Evolutionary conservation across 768 basidiomycete genomes (phyloP), one percentile per base, ranked within the genome.

Genomic region (Grammothele lineata): DNA sequence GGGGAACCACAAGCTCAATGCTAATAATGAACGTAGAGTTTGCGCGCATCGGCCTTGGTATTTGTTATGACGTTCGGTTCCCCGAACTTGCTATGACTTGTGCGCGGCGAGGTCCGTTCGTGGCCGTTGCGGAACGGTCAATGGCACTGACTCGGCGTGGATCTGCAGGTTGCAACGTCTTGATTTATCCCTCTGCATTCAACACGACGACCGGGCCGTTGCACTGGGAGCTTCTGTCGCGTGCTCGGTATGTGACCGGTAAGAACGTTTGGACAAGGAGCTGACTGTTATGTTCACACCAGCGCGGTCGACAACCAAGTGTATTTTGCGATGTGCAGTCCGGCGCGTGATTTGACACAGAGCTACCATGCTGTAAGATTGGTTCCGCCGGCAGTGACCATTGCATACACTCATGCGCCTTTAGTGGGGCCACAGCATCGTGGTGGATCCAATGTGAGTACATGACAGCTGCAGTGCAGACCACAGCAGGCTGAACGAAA

Each of bases 221-320:
- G 38, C 92, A 98, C 64, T 99, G 96, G 96, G 89, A 93, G 57
- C 72, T 99, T 3, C 74, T 99, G 18, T 89, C 90, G 60, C 77
- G 88, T 40, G 83, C 85, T 46, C 73, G 92, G 91, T 87, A 60
- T n/a, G 73, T 64, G 42, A 36, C 17, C 30, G 15, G 7, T 23
- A 17, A 22, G 32, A 1, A 3, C 4, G n/a, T n/a, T 8, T 2
- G 1, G 19, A 12, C 17, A 12, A 19, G 24, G 17, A 9, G 4
- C 19, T 30, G 5, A 18, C 17, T 38, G 34, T 14, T 24, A 14
- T n/a, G 7, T 6, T 1, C 15, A 5, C 7, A 27, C 2, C 57
- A 93, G 94, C 47, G 96, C 96, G 5, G 79, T 93, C 19, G 96
- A 99, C 62, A 97, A 98, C 60, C 94, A 98, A 66, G 80, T 98